A percentile compares a stretch with the other conserved stretches of the same genome.
Evolutionary conservation across 106 monocot species (phyloP).

Genomic region (Dendrobium huoshanense): DNA sequence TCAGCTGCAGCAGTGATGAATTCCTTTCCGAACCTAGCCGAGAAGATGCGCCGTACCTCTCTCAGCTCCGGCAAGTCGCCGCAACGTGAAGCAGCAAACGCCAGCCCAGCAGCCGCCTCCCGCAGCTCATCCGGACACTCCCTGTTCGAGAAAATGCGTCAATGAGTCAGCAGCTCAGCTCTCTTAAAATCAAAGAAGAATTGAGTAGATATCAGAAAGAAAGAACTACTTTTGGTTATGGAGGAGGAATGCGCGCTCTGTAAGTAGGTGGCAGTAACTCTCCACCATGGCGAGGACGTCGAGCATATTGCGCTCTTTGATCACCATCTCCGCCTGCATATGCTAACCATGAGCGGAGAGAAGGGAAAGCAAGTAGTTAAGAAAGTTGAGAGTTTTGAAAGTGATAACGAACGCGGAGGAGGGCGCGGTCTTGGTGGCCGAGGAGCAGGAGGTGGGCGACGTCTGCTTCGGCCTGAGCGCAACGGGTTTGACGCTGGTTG

Average conservation of each 20-base stretch:
- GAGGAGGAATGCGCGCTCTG: constrained; percentile 45
- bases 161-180: too few relatives aligned
- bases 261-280: constrained; percentile 50
- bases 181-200: not conserved
- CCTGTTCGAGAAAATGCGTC: constrained; percentile 16
- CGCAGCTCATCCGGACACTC: constrained; percentile 78
- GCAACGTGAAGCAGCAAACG: constrained; percentile 54
- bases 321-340: constrained; percentile 55
- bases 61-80: constrained; percentile 69
- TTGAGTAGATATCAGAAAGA: not conserved
- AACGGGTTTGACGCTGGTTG: constrained; percentile 47
- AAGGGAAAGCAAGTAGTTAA: not conserved
- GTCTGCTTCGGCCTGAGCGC: constrained; percentile 50
- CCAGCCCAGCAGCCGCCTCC: constrained; percentile 55
- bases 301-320: constrained; percentile 79
- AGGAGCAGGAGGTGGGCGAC: constrained; percentile 56
- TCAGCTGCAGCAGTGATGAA: constrained; percentile 49
- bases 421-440: constrained; percentile 57
- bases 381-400: not conserved
- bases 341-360: not conserved
- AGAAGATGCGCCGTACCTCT: constrained; percentile 43
- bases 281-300: constrained; percentile 60
- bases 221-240: constrained; percentile 38
- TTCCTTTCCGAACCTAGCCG: constrained; percentile 46
- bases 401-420: constrained; percentile 40